Conservation (phyloP, 768 basidiomycete species). For the Boletus rex-veris region DNA sequence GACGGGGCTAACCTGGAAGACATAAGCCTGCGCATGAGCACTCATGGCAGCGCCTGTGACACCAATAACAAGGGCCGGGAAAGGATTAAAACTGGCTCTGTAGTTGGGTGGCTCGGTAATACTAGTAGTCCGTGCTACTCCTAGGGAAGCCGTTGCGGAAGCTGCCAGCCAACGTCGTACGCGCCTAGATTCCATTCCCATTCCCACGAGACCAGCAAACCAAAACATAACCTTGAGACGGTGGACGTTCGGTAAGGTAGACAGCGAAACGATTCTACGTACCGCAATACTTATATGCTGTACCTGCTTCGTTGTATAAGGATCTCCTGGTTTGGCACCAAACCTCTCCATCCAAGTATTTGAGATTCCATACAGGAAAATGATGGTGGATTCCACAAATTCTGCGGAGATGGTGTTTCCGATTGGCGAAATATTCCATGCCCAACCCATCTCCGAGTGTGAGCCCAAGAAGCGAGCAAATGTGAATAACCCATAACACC, state of each 20-base stretch:
- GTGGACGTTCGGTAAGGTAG: not conserved
- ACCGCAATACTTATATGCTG: slow-evolving; percentile 95
- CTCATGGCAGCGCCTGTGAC: slow-evolving; percentile 92
- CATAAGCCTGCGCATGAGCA: slow-evolving; percentile 84
- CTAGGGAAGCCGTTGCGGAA: slow-evolving; percentile 43
- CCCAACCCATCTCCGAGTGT: slow-evolving; percentile 86
- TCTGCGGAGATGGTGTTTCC: slow-evolving; percentile 59
- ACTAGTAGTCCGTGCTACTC: slow-evolving; percentile 20
- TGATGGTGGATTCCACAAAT: slow-evolving; percentile 73
- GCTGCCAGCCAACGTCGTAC: slow-evolving; percentile 73
- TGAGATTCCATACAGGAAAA: slow-evolving; percentile 84
- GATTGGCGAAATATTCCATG: slow-evolving; percentile 78
- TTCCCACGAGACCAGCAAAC: slow-evolving; percentile 86
- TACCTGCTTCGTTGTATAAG: slow-evolving; percentile 86
- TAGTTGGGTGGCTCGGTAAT: slow-evolving; percentile 72
- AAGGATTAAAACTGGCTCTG: slow-evolving; percentile 79
- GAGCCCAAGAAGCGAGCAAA: slow-evolving; percentile 96
- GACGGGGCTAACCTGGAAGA: slow-evolving; percentile 64
- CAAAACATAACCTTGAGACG: slow-evolving; percentile 77
- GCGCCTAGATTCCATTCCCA: slow-evolving; percentile 79
- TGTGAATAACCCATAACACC: slow-evolving; percentile 82
- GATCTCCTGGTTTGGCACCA: slow-evolving; percentile 74
- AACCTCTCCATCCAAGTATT: slow-evolving; percentile 99
- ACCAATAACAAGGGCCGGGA: slow-evolving; percentile 91
- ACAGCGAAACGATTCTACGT: slow-evolving; percentile 22